Evolutionary conservation across 2,329 filamentous ascomycete genomes (phyloP), one percentile per base, ranked within the genome.

Genomic region (Drechslerella stenobrocha): DNA sequence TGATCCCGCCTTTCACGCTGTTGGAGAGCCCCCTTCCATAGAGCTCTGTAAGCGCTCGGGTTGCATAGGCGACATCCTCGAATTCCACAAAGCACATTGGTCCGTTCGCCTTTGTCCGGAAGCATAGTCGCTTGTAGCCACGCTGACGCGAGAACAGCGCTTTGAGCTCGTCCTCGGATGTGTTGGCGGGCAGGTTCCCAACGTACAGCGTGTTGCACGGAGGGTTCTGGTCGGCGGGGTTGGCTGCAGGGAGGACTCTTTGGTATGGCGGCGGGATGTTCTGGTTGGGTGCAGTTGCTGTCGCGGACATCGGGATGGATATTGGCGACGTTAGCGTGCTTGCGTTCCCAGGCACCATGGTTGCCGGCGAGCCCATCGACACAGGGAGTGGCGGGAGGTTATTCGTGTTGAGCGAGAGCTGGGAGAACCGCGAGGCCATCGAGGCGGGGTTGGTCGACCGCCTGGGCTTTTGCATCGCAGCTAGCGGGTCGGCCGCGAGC

Each of bases 1-100:
- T 87, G 73, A 98, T 96, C 30, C 93, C 93, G 4, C 92, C 92
- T 76, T 96, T 96, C 74, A 90, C 83, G 74, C 90, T 96, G 77
- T 96, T 96, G 75, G 91, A 90, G 28, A 97, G 81, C 48, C 84
- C 85, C 50, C 87, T 84, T 0, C 93, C 93, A 74, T 97, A 96
- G 1, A 97, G 81, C 59, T 96, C 90, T 70, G 91, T 85, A 1
- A 97, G 81, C 0, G 91, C 87, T 77, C 93, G 95, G 40, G 92
- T 96, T 0, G 93, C 92, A 74, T 90, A 92, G 1, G 89, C 88
- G 8, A 95, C 82, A 73, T 96, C 91, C 74, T 97, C 92, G 73
- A 97, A 98, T 76, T 98, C 93, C 34, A 98, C 93, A 76, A 97
- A 97, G 75, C 93, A 97, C 91, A 97, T 97, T 1, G 92, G 92